phyloP scores from a whole-genome alignment of 495 filamentous ascomycete genomes.

The Talaromyces thailandensis region DNA sequence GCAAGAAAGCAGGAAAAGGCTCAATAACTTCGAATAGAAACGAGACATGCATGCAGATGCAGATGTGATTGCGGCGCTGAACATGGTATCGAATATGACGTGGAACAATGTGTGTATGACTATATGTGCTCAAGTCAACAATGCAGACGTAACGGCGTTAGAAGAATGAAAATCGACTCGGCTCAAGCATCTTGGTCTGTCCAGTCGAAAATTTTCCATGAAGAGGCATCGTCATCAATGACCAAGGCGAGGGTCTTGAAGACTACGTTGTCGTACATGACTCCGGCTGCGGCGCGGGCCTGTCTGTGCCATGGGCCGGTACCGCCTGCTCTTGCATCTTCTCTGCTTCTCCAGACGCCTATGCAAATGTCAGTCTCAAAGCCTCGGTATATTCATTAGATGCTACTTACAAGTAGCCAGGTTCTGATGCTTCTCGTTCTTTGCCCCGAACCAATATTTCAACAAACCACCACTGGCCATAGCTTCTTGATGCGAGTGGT shows the following conservation, averaged over 20 bases:
- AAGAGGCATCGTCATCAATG: slow-evolving; percentile 44
- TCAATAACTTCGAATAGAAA: not conserved
- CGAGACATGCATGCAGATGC: not conserved
- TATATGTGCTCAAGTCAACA: not conserved
- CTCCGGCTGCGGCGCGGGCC: slow-evolving; percentile 23
- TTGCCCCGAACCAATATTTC: slow-evolving; percentile 80
- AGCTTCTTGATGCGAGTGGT: slow-evolving; percentile 68
- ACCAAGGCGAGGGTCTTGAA: slow-evolving; percentile 51
- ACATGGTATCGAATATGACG: not conserved
- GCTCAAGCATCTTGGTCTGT: slow-evolving; percentile 10
- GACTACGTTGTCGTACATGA: slow-evolving; percentile 47
- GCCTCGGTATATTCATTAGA: not conserved
- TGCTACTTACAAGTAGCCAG: slow-evolving; percentile 56
- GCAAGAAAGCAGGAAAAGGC: not conserved
- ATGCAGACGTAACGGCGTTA: not conserved
- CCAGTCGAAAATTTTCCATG: slow-evolving; percentile 56
- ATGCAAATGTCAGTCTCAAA: not conserved
- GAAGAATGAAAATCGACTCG: not conserved
- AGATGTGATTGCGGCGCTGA: not conserved
- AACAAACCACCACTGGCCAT: slow-evolving; percentile 70
- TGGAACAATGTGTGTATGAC: not conserved
- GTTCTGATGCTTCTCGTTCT: slow-evolving; percentile 55
- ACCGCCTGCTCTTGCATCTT: slow-evolving; percentile 62
- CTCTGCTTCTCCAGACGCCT: slow-evolving; percentile 60
- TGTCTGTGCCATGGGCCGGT: slow-evolving; percentile 45